These are phyloP conservation scores for Cichorium intybus DNA, from an alignment of 140 eudicot genomes.

Conservation along the genomic window DNA sequence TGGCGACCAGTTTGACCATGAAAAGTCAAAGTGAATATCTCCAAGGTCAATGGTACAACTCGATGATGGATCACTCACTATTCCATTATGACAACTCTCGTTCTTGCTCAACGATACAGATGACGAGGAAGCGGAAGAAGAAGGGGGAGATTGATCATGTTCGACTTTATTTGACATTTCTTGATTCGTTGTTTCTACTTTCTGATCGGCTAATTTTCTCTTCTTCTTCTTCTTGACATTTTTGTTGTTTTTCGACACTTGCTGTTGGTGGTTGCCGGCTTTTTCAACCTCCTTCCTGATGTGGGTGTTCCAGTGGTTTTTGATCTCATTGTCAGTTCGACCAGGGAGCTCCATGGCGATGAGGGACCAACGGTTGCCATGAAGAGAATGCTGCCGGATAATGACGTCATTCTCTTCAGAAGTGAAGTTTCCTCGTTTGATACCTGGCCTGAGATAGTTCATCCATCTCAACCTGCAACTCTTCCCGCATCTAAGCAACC, in stretches of 20 bases:
- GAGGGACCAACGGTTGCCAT: slow-evolving; percentile 46
- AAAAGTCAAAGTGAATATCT: slow-evolving; percentile 21
- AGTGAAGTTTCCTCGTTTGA: slow-evolving; percentile 54
- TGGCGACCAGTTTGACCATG: slow-evolving; percentile 16
- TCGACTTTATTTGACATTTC: slow-evolving; percentile 12
- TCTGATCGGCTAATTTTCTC: not conserved
- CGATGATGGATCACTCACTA: slow-evolving; percentile 21
- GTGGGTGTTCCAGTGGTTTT: slow-evolving; percentile 48
- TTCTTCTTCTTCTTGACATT: not conserved
- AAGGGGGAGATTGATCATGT: not conserved
- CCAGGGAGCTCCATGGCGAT: slow-evolving; percentile 36
- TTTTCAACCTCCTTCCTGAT: not conserved
- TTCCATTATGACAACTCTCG: slow-evolving; percentile 3
- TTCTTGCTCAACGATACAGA: not conserved
- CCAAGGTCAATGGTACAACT: slow-evolving; percentile 13
- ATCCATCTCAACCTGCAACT: slow-evolving; percentile 55
- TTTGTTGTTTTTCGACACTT: not conserved
- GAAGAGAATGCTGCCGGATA: slow-evolving; percentile 38
- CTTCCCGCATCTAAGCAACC: slow-evolving; percentile 51
- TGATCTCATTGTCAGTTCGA: slow-evolving; percentile 46
- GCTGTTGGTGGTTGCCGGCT: not conserved
- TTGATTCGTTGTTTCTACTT: not conserved
- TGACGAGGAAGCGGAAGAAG: not conserved
- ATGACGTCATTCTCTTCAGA: slow-evolving; percentile 41
- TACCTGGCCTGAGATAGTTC: slow-evolving; percentile 56